Evolutionary conservation across 768 basidiomycete species (phyloP).

Genomic region (Mycena galopus): DNA sequence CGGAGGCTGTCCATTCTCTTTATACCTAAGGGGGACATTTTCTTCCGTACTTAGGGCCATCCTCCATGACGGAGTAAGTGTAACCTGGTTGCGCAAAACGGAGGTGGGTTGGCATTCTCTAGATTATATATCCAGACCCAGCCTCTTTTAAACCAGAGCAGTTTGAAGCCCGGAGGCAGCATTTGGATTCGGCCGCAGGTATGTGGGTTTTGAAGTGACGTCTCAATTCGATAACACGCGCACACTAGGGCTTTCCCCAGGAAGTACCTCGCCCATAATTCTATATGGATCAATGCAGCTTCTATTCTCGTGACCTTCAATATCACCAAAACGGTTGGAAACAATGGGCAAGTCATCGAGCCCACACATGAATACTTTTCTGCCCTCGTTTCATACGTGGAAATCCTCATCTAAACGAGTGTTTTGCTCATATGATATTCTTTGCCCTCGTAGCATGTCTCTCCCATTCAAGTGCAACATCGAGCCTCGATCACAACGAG

Average conservation of each 20-base stretch:
- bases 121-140: slow-evolving; percentile 51
- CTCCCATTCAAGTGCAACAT: neutral
- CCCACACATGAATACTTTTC: slow-evolving; percentile 24
- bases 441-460: neutral
- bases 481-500: neutral
- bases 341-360: neutral
- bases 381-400: neutral
- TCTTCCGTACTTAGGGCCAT: slow-evolving; percentile 21
- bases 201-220: neutral
- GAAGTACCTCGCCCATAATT: neutral
- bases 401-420: neutral
- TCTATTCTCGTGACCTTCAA: neutral
- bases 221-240: neutral
- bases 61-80: slow-evolving; percentile 24
- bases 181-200: slow-evolving; percentile 43
- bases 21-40: too few relatives aligned
- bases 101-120: neutral
- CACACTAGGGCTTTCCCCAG: neutral
- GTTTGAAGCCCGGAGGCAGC: slow-evolving; percentile 27
- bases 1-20: neutral
- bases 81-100: neutral
- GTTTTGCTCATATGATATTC: neutral
- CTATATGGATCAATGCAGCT: neutral
- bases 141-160: slow-evolving; percentile 51
- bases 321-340: slow-evolving; percentile 17